These are phyloP conservation scores for Lasiodiplodia sp. DNA, from an alignment of 2,329 filamentous ascomycete genomes.

Conservation along the genomic window DNA sequence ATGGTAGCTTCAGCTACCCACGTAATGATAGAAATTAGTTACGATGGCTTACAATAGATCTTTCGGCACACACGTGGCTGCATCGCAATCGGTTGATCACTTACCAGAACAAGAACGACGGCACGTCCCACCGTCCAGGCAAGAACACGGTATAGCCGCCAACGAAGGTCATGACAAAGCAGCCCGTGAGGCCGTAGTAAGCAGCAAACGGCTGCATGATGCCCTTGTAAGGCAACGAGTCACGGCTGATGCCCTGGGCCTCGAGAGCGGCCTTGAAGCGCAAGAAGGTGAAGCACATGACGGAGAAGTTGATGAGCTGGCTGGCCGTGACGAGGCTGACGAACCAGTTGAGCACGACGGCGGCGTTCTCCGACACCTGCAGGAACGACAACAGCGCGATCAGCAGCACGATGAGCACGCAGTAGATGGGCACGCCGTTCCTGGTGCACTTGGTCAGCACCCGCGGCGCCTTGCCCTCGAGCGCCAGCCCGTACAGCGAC, in stretches of 20 bases:
- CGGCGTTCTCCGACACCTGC: constrained; percentile 68
- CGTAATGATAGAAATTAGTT: too few relatives aligned
- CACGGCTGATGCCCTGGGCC: constrained; percentile 47
- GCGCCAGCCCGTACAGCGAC: constrained; percentile 71
- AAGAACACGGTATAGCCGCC: constrained; percentile 80
- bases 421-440: constrained; percentile 54
- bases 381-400: constrained; percentile 74
- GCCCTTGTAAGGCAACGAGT: constrained; percentile 48
- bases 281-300: constrained; percentile 48
- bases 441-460: constrained; percentile 52
- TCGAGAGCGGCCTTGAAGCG: constrained; percentile 47
- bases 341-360: constrained; percentile 63
- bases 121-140: constrained; percentile 70
- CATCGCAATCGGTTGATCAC: constrained; percentile 37
- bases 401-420: constrained; percentile 52
- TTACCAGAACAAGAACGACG: constrained; percentile 75
- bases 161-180: constrained; percentile 76
- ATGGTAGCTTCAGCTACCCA: too few relatives aligned
- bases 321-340: constrained; percentile 49
- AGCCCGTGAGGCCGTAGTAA: constrained; percentile 64
- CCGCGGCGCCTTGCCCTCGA: constrained; percentile 53
- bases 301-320: constrained; percentile 51
- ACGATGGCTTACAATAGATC: too few relatives aligned
- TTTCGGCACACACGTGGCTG: not conserved
- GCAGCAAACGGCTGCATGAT: constrained; percentile 45